phyloP scores from a whole-genome alignment of 2,329 filamentous ascomycete genomes.

The Aaosphaeria arxii region DNA sequence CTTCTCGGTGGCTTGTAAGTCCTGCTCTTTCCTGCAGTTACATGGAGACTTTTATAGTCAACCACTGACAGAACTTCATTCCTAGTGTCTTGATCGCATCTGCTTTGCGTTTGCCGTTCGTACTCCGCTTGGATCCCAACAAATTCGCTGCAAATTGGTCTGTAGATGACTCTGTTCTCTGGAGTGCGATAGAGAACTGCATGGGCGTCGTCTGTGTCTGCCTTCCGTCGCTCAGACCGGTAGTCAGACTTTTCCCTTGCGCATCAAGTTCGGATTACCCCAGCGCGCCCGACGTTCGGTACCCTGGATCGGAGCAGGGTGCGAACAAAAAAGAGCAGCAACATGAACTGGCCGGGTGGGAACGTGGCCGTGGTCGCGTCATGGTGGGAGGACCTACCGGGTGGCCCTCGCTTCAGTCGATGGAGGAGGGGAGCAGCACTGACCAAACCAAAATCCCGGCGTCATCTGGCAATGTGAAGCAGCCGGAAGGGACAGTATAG shows the following conservation, averaged over 20 bases:
- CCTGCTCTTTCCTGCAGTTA: neutral
- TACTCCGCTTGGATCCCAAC: neutral
- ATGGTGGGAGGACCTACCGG: neutral
- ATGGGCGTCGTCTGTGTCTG: conserved; percentile 2
- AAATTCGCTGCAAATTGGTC: conserved; percentile 1
- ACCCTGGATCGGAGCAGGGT: neutral
- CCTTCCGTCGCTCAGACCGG: conserved; percentile 1
- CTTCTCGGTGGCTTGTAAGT: conserved; percentile 7
- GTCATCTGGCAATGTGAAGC: neutral
- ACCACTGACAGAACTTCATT: neutral
- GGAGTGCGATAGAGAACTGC: conserved; percentile 2
- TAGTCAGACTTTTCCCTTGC: conserved; percentile 1
- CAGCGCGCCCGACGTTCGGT: neutral
- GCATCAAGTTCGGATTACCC: too few relatives aligned
- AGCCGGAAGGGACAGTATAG: neutral
- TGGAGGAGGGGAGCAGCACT: neutral
- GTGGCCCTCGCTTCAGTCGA: neutral
- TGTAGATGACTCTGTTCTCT: conserved; percentile 1
- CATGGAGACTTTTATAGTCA: neutral
- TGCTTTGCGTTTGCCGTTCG: neutral
- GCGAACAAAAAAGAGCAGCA: neutral
- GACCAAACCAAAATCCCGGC: neutral
- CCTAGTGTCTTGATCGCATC: neutral
- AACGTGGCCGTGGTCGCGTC: neutral
- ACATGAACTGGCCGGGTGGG: neutral